These are phyloP conservation scores for Noccaea bulbosa DNA, from an alignment of 345 rosid genomes.

Conservation along the genomic window DNA sequence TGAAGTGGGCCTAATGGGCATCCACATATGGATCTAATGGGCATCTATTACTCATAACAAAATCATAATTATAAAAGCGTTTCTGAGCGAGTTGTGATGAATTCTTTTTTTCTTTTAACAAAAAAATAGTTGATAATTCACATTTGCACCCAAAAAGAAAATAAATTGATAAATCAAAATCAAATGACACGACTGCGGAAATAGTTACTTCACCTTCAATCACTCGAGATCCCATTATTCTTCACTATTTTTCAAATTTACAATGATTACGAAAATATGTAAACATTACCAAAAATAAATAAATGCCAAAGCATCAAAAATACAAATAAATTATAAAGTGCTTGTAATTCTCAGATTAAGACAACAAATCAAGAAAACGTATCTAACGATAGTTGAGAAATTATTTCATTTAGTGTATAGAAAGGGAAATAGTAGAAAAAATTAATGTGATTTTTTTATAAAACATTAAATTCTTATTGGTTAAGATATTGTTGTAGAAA, in stretches of 20 bases:
- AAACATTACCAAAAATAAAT: conserved; percentile 4
- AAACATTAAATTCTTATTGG: not conserved
- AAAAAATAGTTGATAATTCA: not conserved
- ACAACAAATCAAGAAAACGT: not conserved
- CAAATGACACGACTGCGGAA: not conserved
- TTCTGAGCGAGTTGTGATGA: not conserved
- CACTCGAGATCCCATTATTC: not conserved
- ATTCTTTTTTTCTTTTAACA: not conserved
- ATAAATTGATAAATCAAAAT: not conserved
- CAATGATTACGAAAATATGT: conserved; percentile 13
- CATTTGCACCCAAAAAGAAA: too few species aligned
- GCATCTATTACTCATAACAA: too few species aligned
- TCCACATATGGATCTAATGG: too few species aligned
- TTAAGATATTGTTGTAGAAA: not conserved
- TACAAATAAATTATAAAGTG: not conserved
- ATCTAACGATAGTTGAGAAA: not conserved
- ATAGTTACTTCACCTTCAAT: conserved; percentile 9
- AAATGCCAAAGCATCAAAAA: not conserved
- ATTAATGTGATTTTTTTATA: not conserved
- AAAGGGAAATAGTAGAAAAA: not conserved
- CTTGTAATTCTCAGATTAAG: not conserved
- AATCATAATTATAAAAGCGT: conserved; percentile 26
- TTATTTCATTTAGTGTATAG: not conserved
- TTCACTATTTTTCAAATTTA: not conserved
- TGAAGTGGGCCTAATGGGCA: too few species aligned